Base-by-base conservation (phyloP, 2,329 filamentous ascomycete species). In the Didymella pinodella region DNA sequence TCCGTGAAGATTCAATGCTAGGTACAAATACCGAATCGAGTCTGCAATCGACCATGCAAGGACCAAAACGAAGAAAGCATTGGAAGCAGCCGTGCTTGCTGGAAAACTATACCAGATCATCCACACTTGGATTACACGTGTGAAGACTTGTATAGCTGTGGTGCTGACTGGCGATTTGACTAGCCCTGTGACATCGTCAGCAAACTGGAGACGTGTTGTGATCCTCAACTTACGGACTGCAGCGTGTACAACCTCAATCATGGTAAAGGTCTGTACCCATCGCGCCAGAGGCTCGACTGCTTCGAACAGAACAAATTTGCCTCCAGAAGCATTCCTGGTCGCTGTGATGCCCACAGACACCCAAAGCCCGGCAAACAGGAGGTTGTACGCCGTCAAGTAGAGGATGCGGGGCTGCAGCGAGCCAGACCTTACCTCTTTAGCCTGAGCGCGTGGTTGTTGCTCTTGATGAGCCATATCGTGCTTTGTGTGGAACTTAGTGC, bases 51-150 rank as follows among this genome's bases (percentile, higher is more conserved):
- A 50, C 69, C 69, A 72, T 8, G 68, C 69, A 18, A 68, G 32
- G 14, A 71, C 36, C 18, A 71, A 47, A 7, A 63, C 51, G 8
- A 54, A n/a, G 32, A 70, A 72, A 3, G 69, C 67, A 16, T 12
- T 25, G 1, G 65, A 69, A 2, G 53, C 20, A 4, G 65, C 63
- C 1, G 68, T 70, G 38, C 45, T 65, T 2, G 28, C 36, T 0
- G 69, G 69, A 34, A 70, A 72, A 10, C 46, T 44, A 22, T 54
- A 65, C 69, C 68, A 72, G 6, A 72, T 63, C 64, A 72, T 66
- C 69, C 69, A 72, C 3, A 70, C 65, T 40, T 72, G 69, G 18
- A 72, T 72, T 3, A 63, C 62, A n/a, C 69, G 68, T 2, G 69
- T 71, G 46, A 62, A 49, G 5, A 68, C 64, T 38, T 72, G 69